These are phyloP conservation scores for Solanum hybrid DNA, from an alignment of 305 asterid genomes.

Conservation along the genomic window DNA sequence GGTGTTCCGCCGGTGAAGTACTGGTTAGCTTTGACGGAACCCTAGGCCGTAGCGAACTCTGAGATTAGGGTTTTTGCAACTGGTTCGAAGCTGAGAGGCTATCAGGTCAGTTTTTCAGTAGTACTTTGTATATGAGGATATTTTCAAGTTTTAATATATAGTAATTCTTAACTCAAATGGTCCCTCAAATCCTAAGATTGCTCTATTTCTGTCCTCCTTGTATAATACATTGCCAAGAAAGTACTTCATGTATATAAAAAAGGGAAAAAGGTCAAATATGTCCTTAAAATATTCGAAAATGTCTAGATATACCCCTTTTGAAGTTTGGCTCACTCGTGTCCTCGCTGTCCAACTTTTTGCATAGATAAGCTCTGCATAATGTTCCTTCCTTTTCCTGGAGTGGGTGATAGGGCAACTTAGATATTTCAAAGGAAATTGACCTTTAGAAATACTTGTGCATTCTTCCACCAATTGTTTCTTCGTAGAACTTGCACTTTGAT, in stretches of 20 bases:
- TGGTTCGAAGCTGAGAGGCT: neutral
- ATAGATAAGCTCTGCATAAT: too few relatives aligned
- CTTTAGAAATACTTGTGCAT: too few relatives aligned
- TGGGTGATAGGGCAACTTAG: too few relatives aligned
- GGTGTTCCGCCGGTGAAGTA: neutral
- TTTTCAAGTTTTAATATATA: neutral
- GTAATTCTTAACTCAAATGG: neutral
- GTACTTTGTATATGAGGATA: neutral
- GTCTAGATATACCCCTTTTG: too few relatives aligned
- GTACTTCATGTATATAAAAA: neutral
- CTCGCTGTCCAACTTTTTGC: neutral
- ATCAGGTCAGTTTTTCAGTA: neutral
- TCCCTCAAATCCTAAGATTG: neutral
- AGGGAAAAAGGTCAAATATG: too few relatives aligned
- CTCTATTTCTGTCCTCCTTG: neutral
- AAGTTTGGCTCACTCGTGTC: neutral
- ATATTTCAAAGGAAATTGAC: too few relatives aligned
- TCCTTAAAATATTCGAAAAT: too few relatives aligned
- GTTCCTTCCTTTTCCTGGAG: too few relatives aligned
- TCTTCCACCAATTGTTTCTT: too few relatives aligned
- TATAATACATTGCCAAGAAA: neutral
- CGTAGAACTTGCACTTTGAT: too few relatives aligned
- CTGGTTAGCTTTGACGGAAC: neutral
- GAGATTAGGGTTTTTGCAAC: conserved; percentile 1
- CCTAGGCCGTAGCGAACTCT: neutral